These are phyloP conservation scores for Epichloe sp. DNA, from an alignment of 2,329 filamentous ascomycete genomes.

Conservation along the genomic window DNA sequence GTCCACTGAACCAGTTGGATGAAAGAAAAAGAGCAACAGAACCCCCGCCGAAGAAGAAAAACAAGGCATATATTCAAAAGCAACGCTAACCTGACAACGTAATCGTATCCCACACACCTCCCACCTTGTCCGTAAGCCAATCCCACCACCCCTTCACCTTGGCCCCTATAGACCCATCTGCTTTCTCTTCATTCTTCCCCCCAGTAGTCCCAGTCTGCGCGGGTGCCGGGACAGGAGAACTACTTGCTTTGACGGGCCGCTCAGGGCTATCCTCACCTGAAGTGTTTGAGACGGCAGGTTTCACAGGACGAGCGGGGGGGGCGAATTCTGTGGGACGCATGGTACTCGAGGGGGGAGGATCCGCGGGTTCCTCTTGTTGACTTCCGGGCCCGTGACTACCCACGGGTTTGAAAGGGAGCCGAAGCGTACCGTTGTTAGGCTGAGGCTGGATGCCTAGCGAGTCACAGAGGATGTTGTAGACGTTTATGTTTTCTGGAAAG, in stretches of 20 bases:
- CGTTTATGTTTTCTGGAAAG: slow-evolving; percentile 69
- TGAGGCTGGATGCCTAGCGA: slow-evolving; percentile 60
- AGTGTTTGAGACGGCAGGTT: neutral
- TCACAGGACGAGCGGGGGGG: neutral
- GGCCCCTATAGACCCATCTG: slow-evolving; percentile 14
- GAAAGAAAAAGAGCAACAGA: too few relatives aligned
- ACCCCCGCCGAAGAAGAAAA: neutral
- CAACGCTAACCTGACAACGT: slow-evolving; percentile 11
- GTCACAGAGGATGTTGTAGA: slow-evolving; percentile 92
- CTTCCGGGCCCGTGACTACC: slow-evolving; percentile 46
- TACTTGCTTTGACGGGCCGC: slow-evolving; percentile 1
- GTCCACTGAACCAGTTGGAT: too few relatives aligned
- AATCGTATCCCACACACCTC: slow-evolving; percentile 33
- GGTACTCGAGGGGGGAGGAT: slow-evolving; percentile 24
- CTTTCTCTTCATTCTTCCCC: slow-evolving; percentile 4
- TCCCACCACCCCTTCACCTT: slow-evolving; percentile 31
- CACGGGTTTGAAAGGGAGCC: slow-evolving; percentile 51
- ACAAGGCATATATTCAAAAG: neutral
- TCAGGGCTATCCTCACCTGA: neutral
- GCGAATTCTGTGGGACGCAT: slow-evolving; percentile 1
- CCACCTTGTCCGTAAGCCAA: slow-evolving; percentile 37
- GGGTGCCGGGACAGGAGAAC: neutral
- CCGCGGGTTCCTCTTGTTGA: slow-evolving; percentile 33
- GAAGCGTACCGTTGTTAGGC: slow-evolving; percentile 79
- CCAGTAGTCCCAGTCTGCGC: neutral